A percentile compares a stretch with the other conserved stretches of the same genome.
Evolutionary conservation across 768 basidiomycete genomes (phyloP).

Genomic region (Podaxis carcinomalis): DNA sequence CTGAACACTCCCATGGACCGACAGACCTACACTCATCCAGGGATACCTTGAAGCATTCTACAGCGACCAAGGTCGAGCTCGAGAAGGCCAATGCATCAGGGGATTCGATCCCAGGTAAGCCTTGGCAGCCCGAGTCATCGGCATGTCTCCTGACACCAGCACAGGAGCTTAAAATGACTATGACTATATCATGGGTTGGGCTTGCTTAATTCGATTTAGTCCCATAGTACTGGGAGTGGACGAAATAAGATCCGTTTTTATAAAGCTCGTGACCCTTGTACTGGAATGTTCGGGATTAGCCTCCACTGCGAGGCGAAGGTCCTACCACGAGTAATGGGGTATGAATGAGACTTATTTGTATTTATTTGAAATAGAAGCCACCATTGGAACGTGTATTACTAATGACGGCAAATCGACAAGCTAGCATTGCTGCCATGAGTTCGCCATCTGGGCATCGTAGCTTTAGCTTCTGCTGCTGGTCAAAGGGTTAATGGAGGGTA

Average conservation of each 20-base stretch:
- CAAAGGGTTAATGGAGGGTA: neutral
- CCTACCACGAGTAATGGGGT: neutral
- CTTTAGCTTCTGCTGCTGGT: neutral
- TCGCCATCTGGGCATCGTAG: neutral
- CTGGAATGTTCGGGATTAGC: neutral
- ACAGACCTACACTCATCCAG: too few relatives aligned
- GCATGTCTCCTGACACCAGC: neutral
- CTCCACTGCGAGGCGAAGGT: neutral
- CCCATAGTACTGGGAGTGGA: neutral
- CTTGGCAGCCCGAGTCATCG: neutral
- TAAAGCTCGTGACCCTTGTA: neutral
- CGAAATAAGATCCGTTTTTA: neutral
- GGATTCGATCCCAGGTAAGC: conserved; percentile 8
- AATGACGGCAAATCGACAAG: neutral
- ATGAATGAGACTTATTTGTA: neutral
- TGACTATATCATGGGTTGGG: neutral
- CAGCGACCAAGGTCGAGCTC: neutral
- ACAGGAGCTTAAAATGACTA: neutral
- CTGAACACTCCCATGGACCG: too few relatives aligned
- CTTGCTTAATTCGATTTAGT: neutral
- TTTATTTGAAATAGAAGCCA: neutral
- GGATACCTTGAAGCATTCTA: neutral
- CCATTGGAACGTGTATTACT: neutral
- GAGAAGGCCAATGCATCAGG: neutral
- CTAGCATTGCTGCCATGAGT: neutral